Evolutionary conservation across 495 filamentous ascomycete species (phyloP), one percentile per base, ranked within the genome.

Genomic region (Penicillium diatomitis): DNA sequence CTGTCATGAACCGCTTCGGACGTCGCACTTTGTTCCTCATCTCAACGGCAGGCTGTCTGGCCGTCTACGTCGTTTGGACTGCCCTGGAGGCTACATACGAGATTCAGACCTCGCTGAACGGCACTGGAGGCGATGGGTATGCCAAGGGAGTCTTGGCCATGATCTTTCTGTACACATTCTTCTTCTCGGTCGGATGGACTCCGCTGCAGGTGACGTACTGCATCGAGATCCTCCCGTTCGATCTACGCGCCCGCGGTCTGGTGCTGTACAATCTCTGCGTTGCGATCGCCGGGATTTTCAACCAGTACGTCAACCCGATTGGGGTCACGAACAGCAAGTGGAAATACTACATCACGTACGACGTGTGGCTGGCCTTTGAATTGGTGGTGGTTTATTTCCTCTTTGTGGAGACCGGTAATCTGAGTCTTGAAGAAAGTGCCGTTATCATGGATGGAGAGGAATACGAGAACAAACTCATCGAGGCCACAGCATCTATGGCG

Each of bases 191-290:
- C 11, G 42, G 42, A 12, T 45, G 42, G 42, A 45, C 42, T 4
- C 32, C 42, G 0, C 32, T 45, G 8, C 42, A 45, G 12, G 42
- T 45, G 6, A 45, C 42, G 61, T 85, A 40, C 63, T 84, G 11
- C 68, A 67, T 79, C 27, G 83, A 86, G 67, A 76, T 87, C 32
- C 67, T 83, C 8, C 81, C 81, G 0, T 87, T 75, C 74, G 7
- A 69, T 77, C n/a, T 75, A 60, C 42, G 42, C 1, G 42, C 42
- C 2, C 10, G 42, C 3, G 42, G 42, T 7, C 29, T 44, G 4
- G 42, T 44, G 5, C 31, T 44, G 0, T 44, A 44, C 27, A 44
- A 44, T 6, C 42, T 44, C 31, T 44, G 10, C 8, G 42, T 44
- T 10, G 42, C 42, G 2, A 11, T 44, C 27, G 42, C 42, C 0